Evolutionary conservation across 257 asterid genomes (phyloP), one percentile per base, ranked within the genome.

Genomic region (Solanum chiquidenum): DNA sequence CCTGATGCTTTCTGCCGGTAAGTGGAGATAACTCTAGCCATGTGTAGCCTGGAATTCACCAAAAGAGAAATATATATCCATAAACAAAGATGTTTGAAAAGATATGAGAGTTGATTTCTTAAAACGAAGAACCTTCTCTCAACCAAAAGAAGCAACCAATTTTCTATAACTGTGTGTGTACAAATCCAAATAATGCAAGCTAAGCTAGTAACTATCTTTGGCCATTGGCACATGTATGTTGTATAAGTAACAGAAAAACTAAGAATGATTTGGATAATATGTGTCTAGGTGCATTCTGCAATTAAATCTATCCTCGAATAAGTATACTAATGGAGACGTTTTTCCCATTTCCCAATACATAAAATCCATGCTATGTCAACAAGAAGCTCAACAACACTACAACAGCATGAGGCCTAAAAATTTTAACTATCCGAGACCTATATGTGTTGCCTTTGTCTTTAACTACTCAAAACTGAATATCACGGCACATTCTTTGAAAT

Each of bases 1-100:
- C 99, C 98, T 97, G 98, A 91, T 97, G 99, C 91, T 95, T 95
- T 94, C 98, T 92, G 90, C 99, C 98, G 20, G 98, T 97, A 42
- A 95, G 95, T 5, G 98, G 99, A 42, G 91, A 93, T 86, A 97
- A 87, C 92, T 97, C 98, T 87, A 97, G 88, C 99, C 98, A 97
- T 76, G 98, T 93, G 90, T 89, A 95, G 86, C 98, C 99, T 95
- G 95, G 90, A 93, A 34, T 86, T 73, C 66, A 9, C 11, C 85
- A 80, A 46, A 31, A 35, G 31, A 29, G 29, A 74, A 76, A 23
- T 38, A 76, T 18, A 80, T 46, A 31, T 80, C 85, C 85, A 80
- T 80, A 80, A 49, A 80, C 69, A 27, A 80, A 27, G 3, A 29
- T 80, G 27, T 46, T 27, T 46, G 29, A 46, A 5, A 80, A 80